Percentiles rank a stretch among this genome's conserved stretches.
Conservation (phyloP, 176 grass and related monocot species). For the Lolium perenne region DNA sequence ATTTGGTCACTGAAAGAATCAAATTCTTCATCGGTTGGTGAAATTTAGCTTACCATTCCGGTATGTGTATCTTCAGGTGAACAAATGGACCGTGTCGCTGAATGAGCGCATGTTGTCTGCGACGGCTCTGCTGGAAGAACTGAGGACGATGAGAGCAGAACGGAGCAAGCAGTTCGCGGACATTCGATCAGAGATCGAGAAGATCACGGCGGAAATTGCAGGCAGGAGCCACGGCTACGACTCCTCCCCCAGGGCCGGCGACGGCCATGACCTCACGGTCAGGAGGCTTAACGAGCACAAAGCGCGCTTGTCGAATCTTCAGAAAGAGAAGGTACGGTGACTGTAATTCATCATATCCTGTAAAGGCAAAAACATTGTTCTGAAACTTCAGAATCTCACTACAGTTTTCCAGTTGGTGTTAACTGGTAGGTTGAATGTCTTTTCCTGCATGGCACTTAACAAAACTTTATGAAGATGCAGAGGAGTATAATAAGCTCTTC, state of each 20-base stretch:
- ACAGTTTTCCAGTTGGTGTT: background rate
- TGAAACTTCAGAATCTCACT: constrained; percentile 16
- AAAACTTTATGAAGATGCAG: background rate
- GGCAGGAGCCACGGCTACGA: constrained; percentile 40
- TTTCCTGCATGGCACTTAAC: background rate
- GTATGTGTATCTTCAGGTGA: constrained; percentile 12
- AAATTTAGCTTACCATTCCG: background rate
- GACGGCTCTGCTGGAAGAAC: constrained; percentile 53
- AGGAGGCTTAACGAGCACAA: constrained; percentile 54
- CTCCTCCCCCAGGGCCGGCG: constrained; percentile 14
- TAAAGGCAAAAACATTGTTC: background rate
- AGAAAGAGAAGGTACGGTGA: constrained; percentile 67
- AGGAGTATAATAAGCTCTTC: background rate
- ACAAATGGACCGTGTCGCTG: constrained; percentile 59
- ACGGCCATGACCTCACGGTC: constrained; percentile 56
- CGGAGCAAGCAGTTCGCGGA: constrained; percentile 55
- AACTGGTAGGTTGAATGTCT: background rate
- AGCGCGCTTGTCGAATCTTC: constrained; percentile 44
- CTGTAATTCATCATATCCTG: background rate
- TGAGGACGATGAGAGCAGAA: constrained; percentile 53
- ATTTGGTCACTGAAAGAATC: background rate
- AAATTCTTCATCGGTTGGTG: background rate
- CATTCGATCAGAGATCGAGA: constrained; percentile 58
- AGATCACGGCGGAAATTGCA: constrained; percentile 51
- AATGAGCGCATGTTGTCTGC: constrained; percentile 51